These are phyloP conservation scores for Saturnispora dispora DNA, from an alignment of 805 yeast species.

Conservation along the genomic window DNA sequence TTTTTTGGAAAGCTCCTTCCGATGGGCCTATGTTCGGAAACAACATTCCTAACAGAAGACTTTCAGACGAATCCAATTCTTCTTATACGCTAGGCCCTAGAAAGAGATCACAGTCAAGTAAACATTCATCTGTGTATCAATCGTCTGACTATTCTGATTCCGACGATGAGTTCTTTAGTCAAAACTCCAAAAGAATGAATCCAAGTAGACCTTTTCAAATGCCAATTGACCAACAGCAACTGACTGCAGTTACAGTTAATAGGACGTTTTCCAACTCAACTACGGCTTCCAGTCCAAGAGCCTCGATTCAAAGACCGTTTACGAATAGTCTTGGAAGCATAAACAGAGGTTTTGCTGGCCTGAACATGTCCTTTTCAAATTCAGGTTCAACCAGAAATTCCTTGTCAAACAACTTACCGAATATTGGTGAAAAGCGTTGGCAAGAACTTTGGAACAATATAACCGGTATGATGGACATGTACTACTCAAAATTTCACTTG, in stretches of 20 bases:
- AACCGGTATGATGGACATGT: conserved; percentile 20
- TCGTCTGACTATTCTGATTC: conserved; percentile 25
- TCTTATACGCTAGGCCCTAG: conserved; percentile 25
- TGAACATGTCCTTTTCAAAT: background rate
- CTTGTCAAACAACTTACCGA: background rate
- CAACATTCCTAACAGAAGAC: conserved; percentile 18
- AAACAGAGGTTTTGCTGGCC: conserved; percentile 5
- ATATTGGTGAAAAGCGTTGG: background rate
- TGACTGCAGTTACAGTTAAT: background rate
- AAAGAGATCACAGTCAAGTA: background rate
- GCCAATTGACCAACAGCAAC: background rate
- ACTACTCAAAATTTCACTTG: conserved; percentile 36
- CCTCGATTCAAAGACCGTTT: background rate
- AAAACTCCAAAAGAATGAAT: conserved; percentile 11
- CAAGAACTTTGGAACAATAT: conserved; percentile 3
- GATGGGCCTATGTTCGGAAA: conserved; percentile 35
- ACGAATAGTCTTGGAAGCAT: background rate
- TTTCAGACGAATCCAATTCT: conserved; percentile 41
- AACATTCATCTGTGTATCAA: background rate
- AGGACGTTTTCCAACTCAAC: background rate
- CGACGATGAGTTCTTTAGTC: conserved; percentile 25
- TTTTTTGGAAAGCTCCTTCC: conserved; percentile 56
- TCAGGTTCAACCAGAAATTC: conserved; percentile 1
- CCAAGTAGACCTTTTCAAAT: conserved; percentile 1
- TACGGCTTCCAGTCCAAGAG: background rate